Base-by-base conservation (phyloP, 2,329 filamentous ascomycete genomes). In the Penicillium sp. region DNA sequence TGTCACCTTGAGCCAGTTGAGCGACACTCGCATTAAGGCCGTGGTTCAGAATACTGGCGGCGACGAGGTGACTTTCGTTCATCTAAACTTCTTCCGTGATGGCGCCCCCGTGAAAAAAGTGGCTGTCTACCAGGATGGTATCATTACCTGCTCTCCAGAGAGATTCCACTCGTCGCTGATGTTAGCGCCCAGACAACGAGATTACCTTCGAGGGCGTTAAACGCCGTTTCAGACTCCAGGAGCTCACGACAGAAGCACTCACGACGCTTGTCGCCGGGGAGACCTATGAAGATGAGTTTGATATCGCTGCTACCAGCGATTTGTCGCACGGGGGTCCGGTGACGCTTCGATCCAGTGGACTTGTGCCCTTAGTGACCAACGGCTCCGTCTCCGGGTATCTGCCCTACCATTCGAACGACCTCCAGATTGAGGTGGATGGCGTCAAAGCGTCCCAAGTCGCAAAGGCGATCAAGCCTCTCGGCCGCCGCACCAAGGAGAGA, bases 371-470 rank as follows among this genome's bases (percentile, higher is more conserved):
- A 39, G 77, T 80, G 19, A 68, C 71, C 15, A 66, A 67, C 29
- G 68, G 73, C 32, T 65, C 73, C 27, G 71, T 86, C 23, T 61
- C 73, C 7, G 79, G 77, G 33, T 73, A 72, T 30, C 59, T 84
- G 2, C 60, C 73, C 8, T 85, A 76, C 65, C 65, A 71, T 36
- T 80, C 77, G 56, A 84, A 85, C 65, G 69, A 71, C 11, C 62
- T 85, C 33, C 71, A 70, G 36, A 69, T 82, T 45, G 63, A 71
- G 4, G 69, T 86, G 28, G 74, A 85, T 47, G 80, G 76, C 13
- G 64, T 64, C 8, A 59, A 73, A 33, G 81, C 82, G 7, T 70
- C 71, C 31, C 67, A 71, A 23, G 69, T 74, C 33, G 68, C 72
- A 48, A 68, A 71, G 10, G 64, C 73, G 9, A 74, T 77, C 36